Evolutionary conservation across 108 stramenopile species (phyloP).

Genomic region (Skeletonema marinoi): DNA sequence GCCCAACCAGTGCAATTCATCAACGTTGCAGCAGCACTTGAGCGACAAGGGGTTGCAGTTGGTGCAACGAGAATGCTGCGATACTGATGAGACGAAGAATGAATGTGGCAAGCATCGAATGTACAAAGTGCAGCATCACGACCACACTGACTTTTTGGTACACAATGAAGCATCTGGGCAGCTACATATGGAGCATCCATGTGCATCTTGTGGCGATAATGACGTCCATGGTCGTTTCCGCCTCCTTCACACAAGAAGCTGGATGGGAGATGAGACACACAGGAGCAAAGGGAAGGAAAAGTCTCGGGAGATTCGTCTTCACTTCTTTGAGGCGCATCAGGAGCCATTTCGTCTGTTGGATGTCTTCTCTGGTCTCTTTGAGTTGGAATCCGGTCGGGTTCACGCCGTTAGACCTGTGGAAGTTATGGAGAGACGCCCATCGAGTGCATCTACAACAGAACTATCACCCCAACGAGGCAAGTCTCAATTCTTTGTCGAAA

Average conservation of each 20-base stretch:
- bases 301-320: slow-evolving; percentile 22
- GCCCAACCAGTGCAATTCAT: slow-evolving; percentile 40
- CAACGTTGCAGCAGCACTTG: slow-evolving; percentile 13
- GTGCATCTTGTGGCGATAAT: slow-evolving; percentile 40
- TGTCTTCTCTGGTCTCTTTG: slow-evolving; percentile 31
- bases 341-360: slow-evolving; percentile 45
- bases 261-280: slow-evolving; percentile 17
- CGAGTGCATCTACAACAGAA: not conserved
- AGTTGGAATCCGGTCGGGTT: slow-evolving; percentile 40
- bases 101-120: slow-evolving; percentile 13
- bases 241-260: slow-evolving; percentile 37
- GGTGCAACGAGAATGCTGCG: slow-evolving; percentile 6
- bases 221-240: slow-evolving; percentile 56
- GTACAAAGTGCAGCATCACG: slow-evolving; percentile 46
- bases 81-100: not conserved
- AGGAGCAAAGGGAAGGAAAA: slow-evolving; percentile 1
- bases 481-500: slow-evolving; percentile 51
- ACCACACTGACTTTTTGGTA: slow-evolving; percentile 53
- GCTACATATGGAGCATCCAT: slow-evolving; percentile 59
- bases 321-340: slow-evolving; percentile 45
- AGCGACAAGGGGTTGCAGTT: slow-evolving; percentile 21
- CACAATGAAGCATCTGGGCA: slow-evolving; percentile 43
- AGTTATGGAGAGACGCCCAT: slow-evolving; percentile 1
- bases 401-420: slow-evolving; percentile 23
- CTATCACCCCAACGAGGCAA: slow-evolving; percentile 26